Conservation (phyloP, 2,329 filamentous ascomycete genomes). For the Arachnopeziza araneosa region DNA sequence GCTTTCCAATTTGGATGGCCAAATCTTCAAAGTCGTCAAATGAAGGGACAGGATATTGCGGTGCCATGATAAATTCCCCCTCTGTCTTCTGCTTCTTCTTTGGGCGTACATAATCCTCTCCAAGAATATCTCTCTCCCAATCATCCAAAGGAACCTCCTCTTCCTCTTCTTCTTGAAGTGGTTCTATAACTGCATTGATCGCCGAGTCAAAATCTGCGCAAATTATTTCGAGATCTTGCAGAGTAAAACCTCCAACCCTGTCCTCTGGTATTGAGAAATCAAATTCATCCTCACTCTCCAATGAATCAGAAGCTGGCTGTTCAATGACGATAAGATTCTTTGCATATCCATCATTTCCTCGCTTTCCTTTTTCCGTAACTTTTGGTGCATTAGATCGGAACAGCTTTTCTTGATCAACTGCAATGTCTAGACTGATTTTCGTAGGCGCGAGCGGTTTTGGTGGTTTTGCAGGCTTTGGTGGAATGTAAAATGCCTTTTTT, state of each 20-base stretch:
- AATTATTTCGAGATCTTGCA: constrained; percentile 77
- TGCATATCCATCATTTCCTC: constrained; percentile 45
- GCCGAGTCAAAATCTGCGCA: constrained; percentile 80
- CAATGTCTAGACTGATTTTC: constrained; percentile 83
- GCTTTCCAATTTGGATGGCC: constrained; percentile 68
- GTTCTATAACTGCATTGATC: constrained; percentile 37
- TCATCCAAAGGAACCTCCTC: constrained; percentile 49
- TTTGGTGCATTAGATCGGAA: constrained; percentile 70
- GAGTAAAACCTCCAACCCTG: constrained; percentile 65
- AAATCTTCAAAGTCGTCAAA: constrained; percentile 76
- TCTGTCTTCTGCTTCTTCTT: constrained; percentile 48
- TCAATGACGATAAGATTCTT: constrained; percentile 43
- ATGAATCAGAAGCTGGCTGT: constrained; percentile 35
- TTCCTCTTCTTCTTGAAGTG: constrained; percentile 27
- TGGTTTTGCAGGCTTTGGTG: constrained; percentile 72
- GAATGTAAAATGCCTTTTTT: constrained; percentile 70
- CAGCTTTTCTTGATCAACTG: constrained; percentile 76
- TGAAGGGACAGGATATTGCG: constrained; percentile 58
- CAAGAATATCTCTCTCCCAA: constrained; percentile 55
- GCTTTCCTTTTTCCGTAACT: constrained; percentile 47
- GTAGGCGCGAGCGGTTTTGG: constrained; percentile 79
- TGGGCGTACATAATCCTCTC: constrained; percentile 57
- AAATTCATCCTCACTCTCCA: constrained; percentile 41
- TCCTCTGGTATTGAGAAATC: constrained; percentile 53
- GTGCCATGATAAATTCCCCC: constrained; percentile 52